Conservation (phyloP, 345 rosid species). For the Mallotus nudiflorus region DNA sequence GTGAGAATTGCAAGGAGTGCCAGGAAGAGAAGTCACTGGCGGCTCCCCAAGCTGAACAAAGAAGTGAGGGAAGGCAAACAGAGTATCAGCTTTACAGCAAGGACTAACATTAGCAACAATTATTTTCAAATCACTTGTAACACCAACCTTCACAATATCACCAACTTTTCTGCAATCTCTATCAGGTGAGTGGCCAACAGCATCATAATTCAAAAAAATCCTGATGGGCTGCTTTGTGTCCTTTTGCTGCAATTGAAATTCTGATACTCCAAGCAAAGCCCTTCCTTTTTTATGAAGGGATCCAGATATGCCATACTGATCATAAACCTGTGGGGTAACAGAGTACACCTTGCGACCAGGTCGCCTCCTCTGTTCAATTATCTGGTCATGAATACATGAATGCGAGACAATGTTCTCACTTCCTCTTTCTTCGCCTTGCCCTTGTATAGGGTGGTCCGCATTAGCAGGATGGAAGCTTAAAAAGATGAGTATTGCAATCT, state of each 20-base stretch:
- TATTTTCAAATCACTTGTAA: conserved; percentile 13
- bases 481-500: conserved; percentile 57
- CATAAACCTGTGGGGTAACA: conserved; percentile 87
- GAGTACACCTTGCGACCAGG: conserved; percentile 83
- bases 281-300: conserved; percentile 62
- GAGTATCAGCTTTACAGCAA: conserved; percentile 14
- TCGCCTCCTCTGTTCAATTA: conserved; percentile 78
- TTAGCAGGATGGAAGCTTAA: conserved; percentile 48
- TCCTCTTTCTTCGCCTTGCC: conserved; percentile 45
- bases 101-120: conserved; percentile 1
- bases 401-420: conserved; percentile 54
- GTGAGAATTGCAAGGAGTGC: conserved; percentile 73
- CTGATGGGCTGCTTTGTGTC: conserved; percentile 84
- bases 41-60: conserved; percentile 91
- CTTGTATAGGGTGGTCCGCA: conserved; percentile 34
- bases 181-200: conserved; percentile 91
- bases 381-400: conserved; percentile 95
- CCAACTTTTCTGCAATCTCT: conserved; percentile 88
- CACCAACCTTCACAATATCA: conserved; percentile 81
- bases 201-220: conserved; percentile 94
- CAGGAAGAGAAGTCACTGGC: conserved; percentile 46
- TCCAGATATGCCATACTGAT: conserved; percentile 41
- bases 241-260: conserved; percentile 29
- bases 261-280: conserved; percentile 62
- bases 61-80: conserved; percentile 13